Evolutionary conservation across 176 grass and related monocot species (phyloP).

Genomic region (Oryza officinalis): DNA sequence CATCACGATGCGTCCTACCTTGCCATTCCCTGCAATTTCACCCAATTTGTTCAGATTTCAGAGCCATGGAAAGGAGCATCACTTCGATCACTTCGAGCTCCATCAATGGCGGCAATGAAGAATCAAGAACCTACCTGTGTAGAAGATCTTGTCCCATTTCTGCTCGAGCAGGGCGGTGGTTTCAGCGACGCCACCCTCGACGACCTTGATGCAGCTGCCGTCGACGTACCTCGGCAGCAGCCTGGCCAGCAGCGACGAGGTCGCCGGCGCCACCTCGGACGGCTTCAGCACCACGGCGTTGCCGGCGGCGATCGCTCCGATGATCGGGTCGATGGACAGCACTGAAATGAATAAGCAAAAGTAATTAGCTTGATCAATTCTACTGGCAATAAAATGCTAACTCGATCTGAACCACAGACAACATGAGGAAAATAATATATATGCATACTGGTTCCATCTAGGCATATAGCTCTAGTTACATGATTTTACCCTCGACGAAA

Average conservation of each 20-base stretch:
- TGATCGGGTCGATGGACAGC: slow-evolving; percentile 69
- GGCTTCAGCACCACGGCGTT: slow-evolving; percentile 83
- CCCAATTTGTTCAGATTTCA: neutral
- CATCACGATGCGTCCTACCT: slow-evolving; percentile 66
- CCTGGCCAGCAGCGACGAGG: slow-evolving; percentile 64
- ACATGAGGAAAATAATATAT: neutral
- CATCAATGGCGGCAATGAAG: neutral
- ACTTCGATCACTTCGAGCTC: neutral
- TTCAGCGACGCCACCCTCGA: slow-evolving; percentile 66
- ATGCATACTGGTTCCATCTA: neutral
- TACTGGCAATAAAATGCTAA: neutral
- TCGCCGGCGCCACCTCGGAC: slow-evolving; percentile 72
- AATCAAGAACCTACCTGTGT: slow-evolving; percentile 58
- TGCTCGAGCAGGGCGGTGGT: slow-evolving; percentile 72
- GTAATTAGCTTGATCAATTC: neutral
- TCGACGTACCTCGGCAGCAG: slow-evolving; percentile 70
- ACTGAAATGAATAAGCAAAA: slow-evolving; percentile 35
- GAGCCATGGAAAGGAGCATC: neutral
- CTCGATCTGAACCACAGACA: neutral
- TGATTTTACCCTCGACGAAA: neutral
- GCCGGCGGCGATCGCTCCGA: slow-evolving; percentile 79
- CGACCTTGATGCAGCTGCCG: slow-evolving; percentile 62
- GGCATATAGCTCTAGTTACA: too few relatives aligned
- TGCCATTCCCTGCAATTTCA: slow-evolving; percentile 66
- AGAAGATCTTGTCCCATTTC: slow-evolving; percentile 90